phyloP scores from a whole-genome alignment of 192 early-diverging fungal genomes.

The Backusella morwellensis region DNA sequence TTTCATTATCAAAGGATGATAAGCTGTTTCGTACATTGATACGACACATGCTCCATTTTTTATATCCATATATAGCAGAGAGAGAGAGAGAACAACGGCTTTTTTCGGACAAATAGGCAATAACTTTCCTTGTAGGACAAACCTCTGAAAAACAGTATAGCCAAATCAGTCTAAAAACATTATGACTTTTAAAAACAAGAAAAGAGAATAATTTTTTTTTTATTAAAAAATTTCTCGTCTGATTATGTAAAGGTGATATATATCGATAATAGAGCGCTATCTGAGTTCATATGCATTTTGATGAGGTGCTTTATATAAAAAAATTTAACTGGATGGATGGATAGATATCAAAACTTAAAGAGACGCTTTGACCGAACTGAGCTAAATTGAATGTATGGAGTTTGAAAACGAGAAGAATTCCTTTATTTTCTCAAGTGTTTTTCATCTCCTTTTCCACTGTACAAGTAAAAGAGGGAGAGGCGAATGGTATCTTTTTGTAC shows the following conservation, averaged over 20 bases:
- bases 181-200: neutral
- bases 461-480: neutral
- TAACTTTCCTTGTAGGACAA: neutral
- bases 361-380: neutral
- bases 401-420: neutral
- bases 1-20: neutral
- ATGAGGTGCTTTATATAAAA: neutral
- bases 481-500: neutral
- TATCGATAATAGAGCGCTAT: neutral
- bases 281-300: neutral
- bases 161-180: neutral
- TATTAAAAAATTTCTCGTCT: neutral
- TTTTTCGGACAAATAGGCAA: constrained; percentile 3
- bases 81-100: neutral
- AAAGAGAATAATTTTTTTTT: neutral
- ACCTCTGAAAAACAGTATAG: neutral
- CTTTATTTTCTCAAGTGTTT: neutral
- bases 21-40: neutral
- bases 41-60: neutral
- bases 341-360: neutral
- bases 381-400: neutral
- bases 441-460: neutral
- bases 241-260: neutral
- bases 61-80: neutral
- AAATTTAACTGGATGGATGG: neutral